Conservation (phyloP, 106 monocot genomes). For the Apostasia ramifera region DNA sequence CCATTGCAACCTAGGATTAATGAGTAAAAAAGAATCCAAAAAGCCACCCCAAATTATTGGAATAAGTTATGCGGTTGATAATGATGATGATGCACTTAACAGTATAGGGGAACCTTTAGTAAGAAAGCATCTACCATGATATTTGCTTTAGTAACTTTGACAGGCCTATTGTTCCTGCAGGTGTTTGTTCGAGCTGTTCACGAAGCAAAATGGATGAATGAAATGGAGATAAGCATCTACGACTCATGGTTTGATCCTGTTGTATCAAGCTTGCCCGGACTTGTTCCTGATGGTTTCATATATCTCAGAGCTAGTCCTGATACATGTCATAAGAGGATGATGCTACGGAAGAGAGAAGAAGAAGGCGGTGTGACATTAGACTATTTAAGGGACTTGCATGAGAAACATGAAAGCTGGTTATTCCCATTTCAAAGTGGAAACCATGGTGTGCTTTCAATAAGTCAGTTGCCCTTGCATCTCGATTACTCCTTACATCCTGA, state of each 20-base stretch:
- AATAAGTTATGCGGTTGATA: too few relatives aligned
- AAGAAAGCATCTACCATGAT: too few relatives aligned
- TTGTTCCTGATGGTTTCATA: slow-evolving; percentile 95
- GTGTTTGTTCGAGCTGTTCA: slow-evolving; percentile 98
- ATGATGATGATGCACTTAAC: too few relatives aligned
- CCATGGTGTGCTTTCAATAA: slow-evolving; percentile 77
- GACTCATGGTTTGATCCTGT: slow-evolving; percentile 99
- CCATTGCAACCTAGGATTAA: too few relatives aligned
- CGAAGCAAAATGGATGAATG: slow-evolving; percentile 99
- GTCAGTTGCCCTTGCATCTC: slow-evolving; percentile 53
- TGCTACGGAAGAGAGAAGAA: slow-evolving; percentile 73
- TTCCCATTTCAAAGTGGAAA: slow-evolving; percentile 68
- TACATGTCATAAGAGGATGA: slow-evolving; percentile 95
- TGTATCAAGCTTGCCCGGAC: slow-evolving; percentile 80
- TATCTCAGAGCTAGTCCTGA: slow-evolving; percentile 98
- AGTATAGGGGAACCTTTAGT: too few relatives aligned
- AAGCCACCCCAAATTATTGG: too few relatives aligned
- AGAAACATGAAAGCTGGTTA: slow-evolving; percentile 98
- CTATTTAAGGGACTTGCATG: slow-evolving; percentile 82
- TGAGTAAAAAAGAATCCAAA: too few relatives aligned
- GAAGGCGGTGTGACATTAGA: slow-evolving; percentile 83
- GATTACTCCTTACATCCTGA: slow-evolving; percentile 79
- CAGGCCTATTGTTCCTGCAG: slow-evolving; percentile 17
- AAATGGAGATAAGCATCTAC: slow-evolving; percentile 99
- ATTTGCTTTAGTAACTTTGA: not conserved